Conservation (phyloP, 139 green algal genomes). For the Coccomyxa sp. region DNA sequence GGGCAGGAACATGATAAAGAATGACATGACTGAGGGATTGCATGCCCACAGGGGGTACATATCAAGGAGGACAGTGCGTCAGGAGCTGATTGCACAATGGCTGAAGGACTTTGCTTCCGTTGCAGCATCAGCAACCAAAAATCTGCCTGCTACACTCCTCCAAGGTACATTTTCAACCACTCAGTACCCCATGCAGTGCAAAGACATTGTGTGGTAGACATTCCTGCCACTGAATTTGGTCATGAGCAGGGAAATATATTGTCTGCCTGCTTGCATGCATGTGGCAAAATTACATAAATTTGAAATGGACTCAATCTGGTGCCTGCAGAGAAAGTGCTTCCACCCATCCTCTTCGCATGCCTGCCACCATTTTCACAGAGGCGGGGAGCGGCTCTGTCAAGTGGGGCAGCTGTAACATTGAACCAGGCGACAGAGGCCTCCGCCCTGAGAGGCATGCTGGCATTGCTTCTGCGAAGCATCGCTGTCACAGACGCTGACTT, state of each 20-base stretch:
- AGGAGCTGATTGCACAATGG: not conserved
- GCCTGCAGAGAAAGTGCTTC: not conserved
- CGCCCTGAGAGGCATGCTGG: slow-evolving; percentile 33
- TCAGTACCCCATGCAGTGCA: not conserved
- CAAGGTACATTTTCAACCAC: not conserved
- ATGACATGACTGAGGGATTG: not conserved
- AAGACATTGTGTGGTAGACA: not conserved
- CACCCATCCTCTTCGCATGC: not conserved
- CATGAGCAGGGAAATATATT: not conserved
- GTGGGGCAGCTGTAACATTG: not conserved
- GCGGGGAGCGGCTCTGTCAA: not conserved
- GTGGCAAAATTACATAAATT: not conserved
- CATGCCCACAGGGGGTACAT: not conserved
- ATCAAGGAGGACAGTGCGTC: not conserved
- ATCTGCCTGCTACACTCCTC: not conserved
- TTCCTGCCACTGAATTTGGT: not conserved
- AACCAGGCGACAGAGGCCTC: not conserved
- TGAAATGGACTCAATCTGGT: not conserved
- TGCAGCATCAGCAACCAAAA: not conserved
- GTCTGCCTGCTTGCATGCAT: not conserved
- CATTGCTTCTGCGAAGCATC: slow-evolving; percentile 45
- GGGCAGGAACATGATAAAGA: not conserved
- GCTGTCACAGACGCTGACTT: not conserved
- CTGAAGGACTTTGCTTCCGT: not conserved
- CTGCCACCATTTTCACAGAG: not conserved